Conservation (phyloP, 2,329 filamentous ascomycete genomes). For the Lachnum nothofagi region DNA sequence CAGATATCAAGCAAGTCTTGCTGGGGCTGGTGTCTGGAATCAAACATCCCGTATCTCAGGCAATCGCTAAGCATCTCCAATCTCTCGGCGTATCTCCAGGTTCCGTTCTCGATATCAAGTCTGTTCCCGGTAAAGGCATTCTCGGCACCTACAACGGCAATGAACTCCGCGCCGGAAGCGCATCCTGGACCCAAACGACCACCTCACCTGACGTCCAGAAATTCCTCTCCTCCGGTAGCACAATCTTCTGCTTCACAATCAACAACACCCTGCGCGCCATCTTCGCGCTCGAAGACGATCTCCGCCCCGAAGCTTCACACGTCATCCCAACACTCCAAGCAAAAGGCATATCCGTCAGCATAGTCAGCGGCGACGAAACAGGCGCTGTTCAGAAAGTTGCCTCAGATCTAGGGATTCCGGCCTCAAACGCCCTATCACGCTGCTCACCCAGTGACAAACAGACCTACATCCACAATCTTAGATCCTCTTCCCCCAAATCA, state of each 20-base stretch:
- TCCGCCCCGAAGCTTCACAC: slow-evolving; percentile 40
- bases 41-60: slow-evolving; percentile 27
- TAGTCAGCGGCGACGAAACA: slow-evolving; percentile 51
- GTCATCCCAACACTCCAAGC: slow-evolving; percentile 35
- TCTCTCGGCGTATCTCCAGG: slow-evolving; percentile 14
- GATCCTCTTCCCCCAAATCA: neutral
- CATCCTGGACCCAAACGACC: slow-evolving; percentile 42
- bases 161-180: slow-evolving; percentile 45
- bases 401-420: slow-evolving; percentile 37
- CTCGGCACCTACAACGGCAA: slow-evolving; percentile 33
- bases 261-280: slow-evolving; percentile 36
- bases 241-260: slow-evolving; percentile 45
- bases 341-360: slow-evolving; percentile 40
- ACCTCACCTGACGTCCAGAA: slow-evolving; percentile 32
- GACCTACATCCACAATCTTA: slow-evolving; percentile 17
- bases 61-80: slow-evolving; percentile 35
- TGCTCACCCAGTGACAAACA: slow-evolving; percentile 36
- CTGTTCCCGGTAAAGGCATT: slow-evolving; percentile 44
- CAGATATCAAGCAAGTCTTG: too few relatives aligned
- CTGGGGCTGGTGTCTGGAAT: slow-evolving; percentile 33
- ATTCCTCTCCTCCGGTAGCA: slow-evolving; percentile 36
- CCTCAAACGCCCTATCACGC: slow-evolving; percentile 22
- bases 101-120: slow-evolving; percentile 32
- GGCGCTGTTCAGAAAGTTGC: slow-evolving; percentile 42
- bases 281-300: slow-evolving; percentile 43